Evolutionary conservation across 148 eudicot species (phyloP).

Genomic region (Rhododendron mucronatum): DNA sequence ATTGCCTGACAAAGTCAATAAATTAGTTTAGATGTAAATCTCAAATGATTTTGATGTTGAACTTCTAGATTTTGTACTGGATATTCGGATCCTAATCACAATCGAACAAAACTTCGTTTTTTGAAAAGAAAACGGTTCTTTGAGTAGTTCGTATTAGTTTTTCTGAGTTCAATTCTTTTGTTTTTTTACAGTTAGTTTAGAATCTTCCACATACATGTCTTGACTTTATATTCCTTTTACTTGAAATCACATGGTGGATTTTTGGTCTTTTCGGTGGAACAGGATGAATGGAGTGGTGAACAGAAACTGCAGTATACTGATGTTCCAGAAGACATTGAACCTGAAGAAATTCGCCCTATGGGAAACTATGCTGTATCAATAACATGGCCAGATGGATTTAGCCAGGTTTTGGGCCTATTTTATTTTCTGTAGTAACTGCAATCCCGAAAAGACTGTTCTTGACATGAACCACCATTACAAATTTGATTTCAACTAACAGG

Average conservation of each 20-base stretch:
- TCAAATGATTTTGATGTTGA: neutral
- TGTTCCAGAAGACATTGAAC: constrained; percentile 89
- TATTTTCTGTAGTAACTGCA: neutral
- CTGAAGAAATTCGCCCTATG: constrained; percentile 96
- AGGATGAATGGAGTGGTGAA: constrained; percentile 99
- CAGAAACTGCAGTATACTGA: constrained; percentile 80
- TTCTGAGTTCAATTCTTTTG: neutral
- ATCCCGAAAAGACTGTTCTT: neutral
- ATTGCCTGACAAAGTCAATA: neutral
- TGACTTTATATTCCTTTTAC: neutral
- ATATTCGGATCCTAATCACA: neutral
- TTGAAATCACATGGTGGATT: neutral
- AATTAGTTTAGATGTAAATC: neutral
- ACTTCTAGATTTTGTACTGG: neutral
- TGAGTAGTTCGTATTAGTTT: neutral
- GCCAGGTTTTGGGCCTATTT: constrained; percentile 49
- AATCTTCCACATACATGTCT: neutral
- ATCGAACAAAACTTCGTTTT: neutral
- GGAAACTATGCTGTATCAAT: constrained; percentile 97
- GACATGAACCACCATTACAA: neutral
- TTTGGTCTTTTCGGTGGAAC: constrained; percentile 10
- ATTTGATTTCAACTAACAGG: neutral
- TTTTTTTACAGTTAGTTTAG: neutral
- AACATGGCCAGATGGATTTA: constrained; percentile 98
- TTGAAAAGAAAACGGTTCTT: neutral